Evolutionary conservation across 768 basidiomycete genomes (phyloP).

Genomic region (Chlorophyllum brunneum): DNA sequence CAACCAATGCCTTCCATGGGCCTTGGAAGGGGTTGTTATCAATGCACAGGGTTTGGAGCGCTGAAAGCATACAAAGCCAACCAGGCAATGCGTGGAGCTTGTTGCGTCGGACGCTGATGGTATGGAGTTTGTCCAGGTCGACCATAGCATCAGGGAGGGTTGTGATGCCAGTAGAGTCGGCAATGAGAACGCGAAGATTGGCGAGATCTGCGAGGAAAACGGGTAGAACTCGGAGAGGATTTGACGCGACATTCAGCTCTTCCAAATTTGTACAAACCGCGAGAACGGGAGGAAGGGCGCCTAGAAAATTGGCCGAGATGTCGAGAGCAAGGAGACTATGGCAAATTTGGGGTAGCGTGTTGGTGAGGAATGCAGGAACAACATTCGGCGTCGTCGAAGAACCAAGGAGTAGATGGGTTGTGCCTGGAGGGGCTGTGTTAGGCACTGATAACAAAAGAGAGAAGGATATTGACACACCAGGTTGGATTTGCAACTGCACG

Average conservation of each 20-base stretch:
- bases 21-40: slow-evolving; percentile 96
- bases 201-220: slow-evolving; percentile 75
- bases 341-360: slow-evolving; percentile 66
- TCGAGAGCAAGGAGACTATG: slow-evolving; percentile 87
- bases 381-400: slow-evolving; percentile 73
- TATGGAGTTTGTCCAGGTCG: slow-evolving; percentile 78
- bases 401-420: slow-evolving; percentile 92
- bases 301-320: slow-evolving; percentile 85
- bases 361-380: slow-evolving; percentile 72
- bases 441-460: slow-evolving; percentile 8
- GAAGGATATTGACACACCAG: slow-evolving; percentile 50
- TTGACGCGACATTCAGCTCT: slow-evolving; percentile 91
- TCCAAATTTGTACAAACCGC: slow-evolving; percentile 80
- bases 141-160: slow-evolving; percentile 74
- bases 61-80: slow-evolving; percentile 89
- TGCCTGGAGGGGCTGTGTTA: slow-evolving; percentile 47
- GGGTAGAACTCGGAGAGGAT: slow-evolving; percentile 90
- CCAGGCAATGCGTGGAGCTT: slow-evolving; percentile 85
- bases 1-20: slow-evolving; percentile 87
- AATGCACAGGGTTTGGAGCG: slow-evolving; percentile 83
- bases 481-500: slow-evolving; percentile 57
- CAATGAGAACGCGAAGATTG: slow-evolving; percentile 83
- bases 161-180: slow-evolving; percentile 83
- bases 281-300: slow-evolving; percentile 78
- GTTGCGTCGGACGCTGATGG: slow-evolving; percentile 85